Base-by-base conservation (phyloP, 768 basidiomycete species). In the Candolleomyces efflorescens region DNA sequence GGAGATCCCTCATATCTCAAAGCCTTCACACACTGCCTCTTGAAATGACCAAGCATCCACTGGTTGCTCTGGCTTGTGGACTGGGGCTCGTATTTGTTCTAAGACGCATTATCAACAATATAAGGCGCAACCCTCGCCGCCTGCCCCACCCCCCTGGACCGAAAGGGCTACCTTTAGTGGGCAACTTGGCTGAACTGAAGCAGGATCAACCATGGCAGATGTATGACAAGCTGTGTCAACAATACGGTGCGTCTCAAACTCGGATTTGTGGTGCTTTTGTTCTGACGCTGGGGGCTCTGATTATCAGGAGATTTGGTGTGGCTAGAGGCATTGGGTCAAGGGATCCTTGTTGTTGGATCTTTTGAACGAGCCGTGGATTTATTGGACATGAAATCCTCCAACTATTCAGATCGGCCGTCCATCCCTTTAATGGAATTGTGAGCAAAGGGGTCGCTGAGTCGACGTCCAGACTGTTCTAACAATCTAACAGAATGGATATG, bases 301-400 rank as follows among this genome's bases (percentile, higher is more conserved):
- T 5, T 10, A 12, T 9, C 6, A 62, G 61, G 61, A 12, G 58
- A 62, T 32, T 45, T 62, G 24, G 43, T 59, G 15, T 62, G 59
- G 36, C 36, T 62, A 24, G 50, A 62, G 7, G 58, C 56, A 7
- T 27, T 62, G 15, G 61, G 58, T 10, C 61, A 62, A 37, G 49
- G 54, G 9, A 39, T 62, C 37, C 41, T 62, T 13, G 41, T 62
- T 38, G 44, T 62, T 17, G 54, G 54, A 10, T 43, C 23, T 12
- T 22, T 48, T 36, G 15, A 43, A 12, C 36, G 41, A 9, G 26
- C 26, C 1, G 9, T 43, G 20, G 61, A 55, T 18, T n/a, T 62
- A 2, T 46, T 62, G 9, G 60, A 58, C 17, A 53, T 50, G 26
- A 24, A 26, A 10, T 49, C 58, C 6, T 37, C 23, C 20, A 62